Evolutionary conservation across 1,139 yeast species (phyloP).

Genomic region (Kodamaea alishanica): DNA sequence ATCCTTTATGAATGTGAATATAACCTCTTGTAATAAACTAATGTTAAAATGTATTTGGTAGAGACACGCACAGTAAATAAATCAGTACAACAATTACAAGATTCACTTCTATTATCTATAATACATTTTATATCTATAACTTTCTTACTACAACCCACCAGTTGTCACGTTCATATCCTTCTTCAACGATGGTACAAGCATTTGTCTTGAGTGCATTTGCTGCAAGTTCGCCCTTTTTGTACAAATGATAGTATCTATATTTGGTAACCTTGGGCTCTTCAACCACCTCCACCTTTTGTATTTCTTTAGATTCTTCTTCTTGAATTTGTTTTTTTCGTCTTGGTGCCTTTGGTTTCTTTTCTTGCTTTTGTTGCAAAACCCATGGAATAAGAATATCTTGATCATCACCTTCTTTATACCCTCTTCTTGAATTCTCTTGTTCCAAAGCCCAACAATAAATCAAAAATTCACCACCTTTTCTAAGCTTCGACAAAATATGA

Average conservation of each 20-base stretch:
- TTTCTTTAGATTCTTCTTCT: conserved; percentile 13
- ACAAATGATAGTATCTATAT: conserved; percentile 84
- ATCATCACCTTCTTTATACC: conserved; percentile 84
- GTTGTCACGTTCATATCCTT: conserved; percentile 90
- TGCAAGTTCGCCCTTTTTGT: conserved; percentile 75
- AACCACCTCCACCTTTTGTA: conserved; percentile 10
- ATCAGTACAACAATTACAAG: too few species aligned
- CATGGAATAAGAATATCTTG: conserved; percentile 96
- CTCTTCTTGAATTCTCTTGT: conserved; percentile 80
- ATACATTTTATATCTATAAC: conserved; percentile 4
- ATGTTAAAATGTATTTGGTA: too few species aligned
- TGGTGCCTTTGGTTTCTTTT: conserved; percentile 13
- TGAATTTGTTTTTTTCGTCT: conserved; percentile 8
- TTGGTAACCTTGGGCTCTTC: conserved; percentile 44
- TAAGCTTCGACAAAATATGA: conserved; percentile 61
- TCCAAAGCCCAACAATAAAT: conserved; percentile 97
- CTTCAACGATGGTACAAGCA: conserved; percentile 52
- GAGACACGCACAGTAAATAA: too few species aligned
- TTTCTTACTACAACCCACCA: conserved; percentile 66
- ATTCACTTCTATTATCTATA: not conserved
- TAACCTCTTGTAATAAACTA: too few species aligned
- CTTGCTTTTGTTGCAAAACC: conserved; percentile 59
- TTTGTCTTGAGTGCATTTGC: conserved; percentile 69
- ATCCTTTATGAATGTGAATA: conserved; percentile 8
- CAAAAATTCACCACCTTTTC: conserved; percentile 61